A percentile compares a stretch with the other conserved stretches of the same genome.
These are phyloP conservation scores for Nakaseomyces glabratus DNA, from an alignment of 1,139 yeast genomes.

Conservation along the genomic window DNA sequence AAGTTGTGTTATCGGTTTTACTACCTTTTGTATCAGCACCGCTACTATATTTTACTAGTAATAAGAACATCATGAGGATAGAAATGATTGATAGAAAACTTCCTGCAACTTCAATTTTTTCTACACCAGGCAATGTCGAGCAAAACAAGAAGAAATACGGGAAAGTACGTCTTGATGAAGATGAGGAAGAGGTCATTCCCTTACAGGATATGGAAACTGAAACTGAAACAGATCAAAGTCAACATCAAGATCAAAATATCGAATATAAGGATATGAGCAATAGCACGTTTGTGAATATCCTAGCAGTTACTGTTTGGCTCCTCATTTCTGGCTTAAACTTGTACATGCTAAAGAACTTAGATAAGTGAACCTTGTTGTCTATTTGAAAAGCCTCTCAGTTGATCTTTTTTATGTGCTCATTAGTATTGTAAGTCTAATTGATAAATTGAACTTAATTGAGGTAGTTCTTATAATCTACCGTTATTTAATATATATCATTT, in stretches of 20 bases:
- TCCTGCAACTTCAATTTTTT: too few relatives aligned
- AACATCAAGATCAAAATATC: too few relatives aligned
- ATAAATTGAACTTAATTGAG: too few relatives aligned
- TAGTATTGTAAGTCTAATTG: too few relatives aligned
- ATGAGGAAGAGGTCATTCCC: slow-evolving; percentile 15
- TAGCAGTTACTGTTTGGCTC: slow-evolving; percentile 62
- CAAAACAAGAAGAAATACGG: neutral
- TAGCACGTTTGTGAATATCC: slow-evolving; percentile 44
- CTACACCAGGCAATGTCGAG: slow-evolving; percentile 5
- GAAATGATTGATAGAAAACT: slow-evolving; percentile 18
- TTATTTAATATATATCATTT: too few relatives aligned
- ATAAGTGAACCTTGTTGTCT: too few relatives aligned
- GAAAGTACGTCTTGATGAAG: neutral
- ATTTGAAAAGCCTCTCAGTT: too few relatives aligned
- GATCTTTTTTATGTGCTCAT: too few relatives aligned
- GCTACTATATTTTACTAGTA: slow-evolving; percentile 59
- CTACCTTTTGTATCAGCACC: slow-evolving; percentile 74
- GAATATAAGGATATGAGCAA: slow-evolving; percentile 56
- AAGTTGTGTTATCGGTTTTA: slow-evolving; percentile 60
- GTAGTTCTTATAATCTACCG: too few relatives aligned
- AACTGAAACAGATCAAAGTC: slow-evolving; percentile 9
- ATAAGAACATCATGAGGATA: slow-evolving; percentile 50
- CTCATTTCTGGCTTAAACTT: slow-evolving; percentile 67
- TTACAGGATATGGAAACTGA: slow-evolving; percentile 14
- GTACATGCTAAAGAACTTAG: slow-evolving; percentile 63